phyloP scores from a whole-genome alignment of 495 filamentous ascomycete species.

The Penicillium tannophilum region DNA sequence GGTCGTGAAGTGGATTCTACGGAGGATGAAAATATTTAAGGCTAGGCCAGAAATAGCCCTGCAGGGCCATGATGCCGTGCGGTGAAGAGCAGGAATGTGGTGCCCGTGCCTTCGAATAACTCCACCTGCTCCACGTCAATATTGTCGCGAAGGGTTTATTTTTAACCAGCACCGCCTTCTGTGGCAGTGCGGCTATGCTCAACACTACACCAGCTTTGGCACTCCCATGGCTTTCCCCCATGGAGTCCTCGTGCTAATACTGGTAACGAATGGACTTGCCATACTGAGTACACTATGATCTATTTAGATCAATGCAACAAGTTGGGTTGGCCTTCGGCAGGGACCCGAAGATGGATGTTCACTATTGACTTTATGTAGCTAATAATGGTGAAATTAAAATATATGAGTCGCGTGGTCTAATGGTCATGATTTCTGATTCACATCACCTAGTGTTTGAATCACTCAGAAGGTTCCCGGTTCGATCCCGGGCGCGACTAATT shows the following conservation, averaged over 20 bases:
- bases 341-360: no score
- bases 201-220: background rate
- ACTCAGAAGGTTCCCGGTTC: constrained; percentile 37
- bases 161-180: constrained; percentile 31
- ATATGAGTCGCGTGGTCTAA: constrained; percentile 18
- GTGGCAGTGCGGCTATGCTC: constrained; percentile 24
- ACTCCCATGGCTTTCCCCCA: no score
- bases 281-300: no score
- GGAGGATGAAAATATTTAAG: constrained; percentile 12
- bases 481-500: constrained; percentile 43
- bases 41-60: constrained; percentile 9
- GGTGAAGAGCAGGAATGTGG: constrained; percentile 22
- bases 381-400: no score
- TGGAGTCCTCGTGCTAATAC: no score
- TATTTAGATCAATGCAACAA: no score
- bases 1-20: constrained; percentile 2
- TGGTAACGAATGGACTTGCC: no score
- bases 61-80: constrained; percentile 16
- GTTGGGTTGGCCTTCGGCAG: no score
- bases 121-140: constrained; percentile 20
- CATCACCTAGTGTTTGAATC: constrained; percentile 1
- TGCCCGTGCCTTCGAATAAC: constrained; percentile 10
- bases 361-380: no score
- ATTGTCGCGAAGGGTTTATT: constrained; percentile 16
- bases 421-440: constrained; percentile 34